Conservation (phyloP, 768 basidiomycete species). For the Tricholoma furcatifolium region DNA sequence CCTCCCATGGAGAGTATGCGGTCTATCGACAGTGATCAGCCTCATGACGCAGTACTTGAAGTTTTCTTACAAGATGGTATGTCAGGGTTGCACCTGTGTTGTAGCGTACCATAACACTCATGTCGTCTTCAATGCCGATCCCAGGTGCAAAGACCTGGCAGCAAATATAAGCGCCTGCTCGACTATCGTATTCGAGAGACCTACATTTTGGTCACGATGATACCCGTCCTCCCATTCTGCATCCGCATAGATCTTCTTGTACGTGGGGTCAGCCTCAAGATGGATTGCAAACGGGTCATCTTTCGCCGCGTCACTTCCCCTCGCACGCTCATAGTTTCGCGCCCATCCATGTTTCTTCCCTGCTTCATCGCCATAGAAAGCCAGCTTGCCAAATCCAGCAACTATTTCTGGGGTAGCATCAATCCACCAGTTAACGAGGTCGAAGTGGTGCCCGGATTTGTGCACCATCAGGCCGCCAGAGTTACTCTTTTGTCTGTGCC, state of each 20-base stretch:
- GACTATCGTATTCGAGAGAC: background rate
- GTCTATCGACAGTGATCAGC: conserved; percentile 23
- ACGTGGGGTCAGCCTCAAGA: conserved; percentile 38
- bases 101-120: conserved; percentile 47
- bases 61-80: conserved; percentile 42
- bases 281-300: conserved; percentile 50
- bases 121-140: conserved; percentile 52
- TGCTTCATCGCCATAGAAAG: conserved; percentile 46
- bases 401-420: conserved; percentile 43
- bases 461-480: conserved; percentile 46
- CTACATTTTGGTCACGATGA: conserved; percentile 47
- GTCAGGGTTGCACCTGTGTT: conserved; percentile 48
- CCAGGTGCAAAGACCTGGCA: conserved; percentile 36
- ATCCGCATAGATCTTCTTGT: conserved; percentile 45
- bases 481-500: conserved; percentile 44
- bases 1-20: conserved; percentile 45
- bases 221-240: conserved; percentile 50
- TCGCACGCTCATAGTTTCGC: conserved; percentile 42
- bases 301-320: conserved; percentile 39
- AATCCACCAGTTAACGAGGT: conserved; percentile 57
- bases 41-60: background rate
- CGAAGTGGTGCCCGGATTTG: conserved; percentile 48
- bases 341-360: conserved; percentile 48
- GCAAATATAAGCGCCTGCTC: background rate
- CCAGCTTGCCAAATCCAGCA: conserved; percentile 44